A percentile compares a stretch with the other conserved stretches of the same genome.
Conservation (phyloP, 441 rosid species). For the Adansonia gregorii region DNA sequence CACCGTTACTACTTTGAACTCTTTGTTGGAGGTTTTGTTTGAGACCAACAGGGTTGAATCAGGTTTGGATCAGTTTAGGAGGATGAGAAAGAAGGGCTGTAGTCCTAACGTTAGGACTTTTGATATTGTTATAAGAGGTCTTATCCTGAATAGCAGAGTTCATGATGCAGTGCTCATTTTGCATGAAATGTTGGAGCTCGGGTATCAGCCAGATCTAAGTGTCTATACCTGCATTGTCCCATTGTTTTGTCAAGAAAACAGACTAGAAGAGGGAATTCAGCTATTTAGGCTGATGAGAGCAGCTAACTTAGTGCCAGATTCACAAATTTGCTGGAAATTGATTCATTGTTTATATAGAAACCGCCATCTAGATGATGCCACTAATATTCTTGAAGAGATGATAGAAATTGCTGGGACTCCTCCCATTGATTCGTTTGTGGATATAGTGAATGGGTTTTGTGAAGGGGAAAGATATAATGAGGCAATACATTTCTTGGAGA, state of each 20-base stretch:
- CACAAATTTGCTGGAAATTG: slow-evolving; percentile 37
- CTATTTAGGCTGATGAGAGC: slow-evolving; percentile 52
- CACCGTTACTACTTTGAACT: slow-evolving; percentile 48
- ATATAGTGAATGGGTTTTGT: slow-evolving; percentile 48
- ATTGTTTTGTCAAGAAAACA: slow-evolving; percentile 47
- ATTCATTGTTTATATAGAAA: slow-evolving; percentile 46
- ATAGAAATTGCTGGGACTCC: slow-evolving; percentile 36
- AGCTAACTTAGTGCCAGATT: slow-evolving; percentile 38
- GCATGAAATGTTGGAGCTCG: slow-evolving; percentile 43
- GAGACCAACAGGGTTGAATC: slow-evolving; percentile 42
- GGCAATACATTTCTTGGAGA: slow-evolving; percentile 48
- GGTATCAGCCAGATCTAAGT: slow-evolving; percentile 34
- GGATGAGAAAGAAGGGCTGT: slow-evolving; percentile 54
- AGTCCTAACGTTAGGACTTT: slow-evolving; percentile 49
- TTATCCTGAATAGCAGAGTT: slow-evolving; percentile 34
- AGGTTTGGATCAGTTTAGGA: slow-evolving; percentile 56
- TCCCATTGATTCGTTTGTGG: slow-evolving; percentile 33
- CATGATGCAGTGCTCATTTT: slow-evolving; percentile 45
- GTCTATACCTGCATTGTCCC: slow-evolving; percentile 46
- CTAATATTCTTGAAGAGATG: slow-evolving; percentile 48
- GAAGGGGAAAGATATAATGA: slow-evolving; percentile 37
- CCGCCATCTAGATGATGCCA: slow-evolving; percentile 44
- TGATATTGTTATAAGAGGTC: slow-evolving; percentile 49
- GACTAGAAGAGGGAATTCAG: slow-evolving; percentile 40
- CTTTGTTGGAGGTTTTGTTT: slow-evolving; percentile 52